Evolutionary conservation across 352 stramenopile genomes (phyloP), one percentile per base, ranked within the genome.

Genomic region (Phytopythium oedochilum): DNA sequence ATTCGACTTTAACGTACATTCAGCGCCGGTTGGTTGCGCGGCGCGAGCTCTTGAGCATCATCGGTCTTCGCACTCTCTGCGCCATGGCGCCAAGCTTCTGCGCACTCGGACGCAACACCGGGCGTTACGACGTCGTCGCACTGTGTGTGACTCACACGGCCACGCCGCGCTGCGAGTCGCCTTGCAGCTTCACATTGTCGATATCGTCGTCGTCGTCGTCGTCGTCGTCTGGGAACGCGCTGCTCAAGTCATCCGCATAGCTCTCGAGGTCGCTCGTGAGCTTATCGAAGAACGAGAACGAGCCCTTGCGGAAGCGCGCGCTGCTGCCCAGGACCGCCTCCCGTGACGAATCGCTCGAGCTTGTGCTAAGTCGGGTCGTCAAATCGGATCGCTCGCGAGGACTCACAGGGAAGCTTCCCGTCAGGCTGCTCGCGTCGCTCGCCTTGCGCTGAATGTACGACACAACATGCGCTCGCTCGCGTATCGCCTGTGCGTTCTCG

Each of bases 251-350:
- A 48, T 86, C 78, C 0, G 77, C 52, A 22, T 70, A 72, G 39
- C 51, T 81, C 35, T 89, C 80, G 9, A 89, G 45, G 48, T 94
- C 85, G 32, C 69, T 80, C 34, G 85, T 89, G 28, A 94, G 73
- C 57, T 91, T 89, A 52, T 92, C 85, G 40, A 94, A 92, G 55
- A 94, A 94, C 31, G 83, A 92, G 46, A 94, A 94, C 40, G 85
- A 94, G 54, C 84, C 80, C 58, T 88, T 92, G 29, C 81, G 78
- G 59, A 61, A 80, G 25, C 72, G 82, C 44, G 53, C 62, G 22
- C 75, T 86, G 52, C 70, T 85, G 20, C 53, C 51, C 8, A 71
- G 52, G 50, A 72, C 62, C 20, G 76, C 68, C 22, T 91, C 81
- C 44, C 74, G 64, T 45, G 72, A 85, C 29, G 79, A 89, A 45